phyloP scores from a whole-genome alignment of 257 asterid genomes.

The Primulina huaijiensis region DNA sequence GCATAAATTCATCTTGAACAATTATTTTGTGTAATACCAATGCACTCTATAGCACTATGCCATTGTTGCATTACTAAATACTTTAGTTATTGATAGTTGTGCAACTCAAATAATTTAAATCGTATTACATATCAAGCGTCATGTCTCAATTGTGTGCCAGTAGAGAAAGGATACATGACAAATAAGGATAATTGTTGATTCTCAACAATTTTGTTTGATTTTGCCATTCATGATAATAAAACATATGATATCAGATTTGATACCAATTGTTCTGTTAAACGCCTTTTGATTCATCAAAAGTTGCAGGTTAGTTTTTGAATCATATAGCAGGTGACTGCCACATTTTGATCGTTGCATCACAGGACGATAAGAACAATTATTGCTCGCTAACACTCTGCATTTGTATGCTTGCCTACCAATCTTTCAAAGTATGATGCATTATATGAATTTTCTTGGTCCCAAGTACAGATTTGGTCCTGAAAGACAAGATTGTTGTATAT shows the following conservation, averaged over 20 bases:
- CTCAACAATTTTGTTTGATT: too few species aligned
- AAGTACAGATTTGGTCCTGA: slow-evolving; percentile 75
- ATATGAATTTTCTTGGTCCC: slow-evolving; percentile 10
- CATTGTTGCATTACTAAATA: neutral
- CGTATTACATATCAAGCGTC: too few species aligned
- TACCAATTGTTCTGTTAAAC: too few species aligned
- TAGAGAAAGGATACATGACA: too few species aligned
- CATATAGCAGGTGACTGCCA: neutral
- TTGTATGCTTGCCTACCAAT: neutral
- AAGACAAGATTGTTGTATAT: slow-evolving; percentile 84
- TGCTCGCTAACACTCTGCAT: neutral
- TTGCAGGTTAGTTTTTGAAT: neutral
- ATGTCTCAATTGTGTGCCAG: too few species aligned
- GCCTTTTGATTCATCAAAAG: too few species aligned
- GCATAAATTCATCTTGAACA: neutral
- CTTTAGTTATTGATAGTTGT: neutral
- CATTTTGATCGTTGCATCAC: neutral
- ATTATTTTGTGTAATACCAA: neutral
- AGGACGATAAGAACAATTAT: too few species aligned
- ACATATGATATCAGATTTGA: too few species aligned
- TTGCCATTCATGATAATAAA: too few species aligned
- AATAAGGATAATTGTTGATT: too few species aligned
- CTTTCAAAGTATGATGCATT: neutral
- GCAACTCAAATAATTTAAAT: neutral
- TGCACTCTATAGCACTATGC: neutral